Percentiles rank a stretch among this genome's conserved stretches.
These are phyloP conservation scores for Pseudopediastrum boryanum DNA, from an alignment of 139 green algal species.

Conservation along the genomic window DNA sequence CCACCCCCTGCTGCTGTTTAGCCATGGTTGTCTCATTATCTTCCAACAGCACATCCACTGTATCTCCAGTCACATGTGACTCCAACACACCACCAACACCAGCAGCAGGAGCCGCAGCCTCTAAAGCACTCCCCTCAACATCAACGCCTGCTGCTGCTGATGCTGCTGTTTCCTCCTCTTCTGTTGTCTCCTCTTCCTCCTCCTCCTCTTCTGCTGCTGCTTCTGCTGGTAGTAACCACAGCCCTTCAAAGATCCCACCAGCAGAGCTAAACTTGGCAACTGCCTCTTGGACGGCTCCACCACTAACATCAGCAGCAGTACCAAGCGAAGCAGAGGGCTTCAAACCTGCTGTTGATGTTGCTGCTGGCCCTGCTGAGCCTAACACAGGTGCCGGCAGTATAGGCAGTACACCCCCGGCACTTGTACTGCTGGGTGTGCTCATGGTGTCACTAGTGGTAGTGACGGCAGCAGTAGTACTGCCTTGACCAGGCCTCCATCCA, in stretches of 20 bases:
- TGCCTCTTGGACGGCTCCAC: no score
- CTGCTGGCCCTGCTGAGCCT: not conserved
- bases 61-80: conserved; percentile 1
- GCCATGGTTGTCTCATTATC: not conserved
- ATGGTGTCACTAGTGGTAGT: no score
- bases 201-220: conserved; percentile 33
- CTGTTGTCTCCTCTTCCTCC: conserved; percentile 7
- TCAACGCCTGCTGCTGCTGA: not conserved
- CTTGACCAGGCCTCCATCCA: no score
- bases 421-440: conserved; percentile 22
- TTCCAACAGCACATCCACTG: conserved; percentile 8
- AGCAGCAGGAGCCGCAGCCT: not conserved
- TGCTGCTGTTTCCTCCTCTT: conserved; percentile 10
- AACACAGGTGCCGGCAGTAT: not conserved
- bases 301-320: not conserved
- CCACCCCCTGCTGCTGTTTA: conserved; percentile 1
- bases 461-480: no score
- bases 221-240: conserved; percentile 61
- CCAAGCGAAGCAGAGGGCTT: conserved; percentile 8
- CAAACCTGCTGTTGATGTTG: conserved; percentile 8
- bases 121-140: not conserved
- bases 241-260: conserved; percentile 49
- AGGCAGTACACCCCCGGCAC: not conserved
- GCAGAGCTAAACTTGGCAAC: no score
- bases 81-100: not conserved